Evolutionary conservation across 2,329 filamentous ascomycete genomes (phyloP).

Genomic region (Cytospora piceae): DNA sequence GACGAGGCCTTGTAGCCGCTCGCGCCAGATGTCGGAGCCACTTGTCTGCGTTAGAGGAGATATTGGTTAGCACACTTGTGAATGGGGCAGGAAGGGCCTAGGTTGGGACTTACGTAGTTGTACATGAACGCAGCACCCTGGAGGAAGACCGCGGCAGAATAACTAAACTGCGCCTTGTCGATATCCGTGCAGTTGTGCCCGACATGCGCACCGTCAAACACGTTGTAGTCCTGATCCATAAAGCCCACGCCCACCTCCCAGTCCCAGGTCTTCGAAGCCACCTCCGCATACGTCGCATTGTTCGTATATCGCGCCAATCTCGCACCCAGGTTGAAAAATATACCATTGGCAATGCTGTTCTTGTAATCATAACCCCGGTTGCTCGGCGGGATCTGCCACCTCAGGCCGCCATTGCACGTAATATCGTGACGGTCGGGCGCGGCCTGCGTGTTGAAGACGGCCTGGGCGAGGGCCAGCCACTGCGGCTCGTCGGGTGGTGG

Average conservation of each 20-base stretch:
- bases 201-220: conserved; percentile 62
- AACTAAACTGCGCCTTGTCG: conserved; percentile 62
- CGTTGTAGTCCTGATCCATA: conserved; percentile 58
- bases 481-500: conserved; percentile 53
- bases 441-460: conserved; percentile 62
- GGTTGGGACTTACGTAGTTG: conserved; percentile 51
- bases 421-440: conserved; percentile 61
- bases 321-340: conserved; percentile 50
- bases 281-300: conserved; percentile 55
- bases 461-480: conserved; percentile 59
- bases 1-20: conserved; percentile 53
- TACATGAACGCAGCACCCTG: conserved; percentile 67
- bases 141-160: conserved; percentile 62
- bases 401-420: conserved; percentile 60
- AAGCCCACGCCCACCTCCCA: conserved; percentile 52
- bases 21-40: conserved; percentile 55
- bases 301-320: conserved; percentile 62
- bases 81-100: background rate
- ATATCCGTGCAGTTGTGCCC: conserved; percentile 57
- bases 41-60: conserved; percentile 44
- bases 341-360: conserved; percentile 47
- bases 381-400: conserved; percentile 66
- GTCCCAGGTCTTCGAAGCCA: conserved; percentile 56
- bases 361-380: conserved; percentile 68
- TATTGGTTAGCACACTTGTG: background rate